Percentiles rank a stretch among this genome's conserved stretches.
Evolutionary conservation across 2,329 filamentous ascomycete species (phyloP).

Genomic region (Cryphonectria japonica): DNA sequence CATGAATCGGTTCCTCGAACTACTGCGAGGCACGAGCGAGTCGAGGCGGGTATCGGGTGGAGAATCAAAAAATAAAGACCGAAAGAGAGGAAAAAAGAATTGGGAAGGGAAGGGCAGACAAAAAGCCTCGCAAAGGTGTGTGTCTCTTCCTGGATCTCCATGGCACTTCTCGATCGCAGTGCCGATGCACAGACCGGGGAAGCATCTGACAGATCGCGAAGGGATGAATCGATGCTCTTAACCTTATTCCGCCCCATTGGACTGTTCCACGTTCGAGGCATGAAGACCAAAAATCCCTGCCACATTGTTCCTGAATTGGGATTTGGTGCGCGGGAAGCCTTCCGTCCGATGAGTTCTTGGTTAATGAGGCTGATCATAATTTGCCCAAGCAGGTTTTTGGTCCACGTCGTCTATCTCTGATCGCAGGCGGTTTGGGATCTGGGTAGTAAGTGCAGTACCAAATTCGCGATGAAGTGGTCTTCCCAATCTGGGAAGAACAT

Average conservation of each 20-base stretch:
- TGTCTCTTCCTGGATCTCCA: not conserved
- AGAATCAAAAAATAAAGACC: not conserved
- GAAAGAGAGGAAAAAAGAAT: too few species aligned
- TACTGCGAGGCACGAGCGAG: not conserved
- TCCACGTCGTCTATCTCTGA: not conserved
- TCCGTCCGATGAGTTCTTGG: not conserved
- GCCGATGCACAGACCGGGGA: not conserved
- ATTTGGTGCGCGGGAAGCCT: not conserved
- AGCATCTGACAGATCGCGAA: conserved; percentile 1
- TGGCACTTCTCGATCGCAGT: not conserved
- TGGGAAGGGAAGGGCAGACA: not conserved
- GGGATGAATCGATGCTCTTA: not conserved
- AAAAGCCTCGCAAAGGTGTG: too few species aligned
- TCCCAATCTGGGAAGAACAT: not conserved
- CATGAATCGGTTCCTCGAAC: not conserved
- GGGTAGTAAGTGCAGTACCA: not conserved
- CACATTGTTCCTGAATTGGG: not conserved
- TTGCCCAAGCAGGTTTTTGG: not conserved
- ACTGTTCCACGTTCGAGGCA: not conserved
- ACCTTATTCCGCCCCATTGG: not conserved
- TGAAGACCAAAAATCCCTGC: not conserved
- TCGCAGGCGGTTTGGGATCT: not conserved
- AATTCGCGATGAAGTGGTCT: not conserved
- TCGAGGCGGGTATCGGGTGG: not conserved
- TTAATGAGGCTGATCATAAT: conserved; percentile 1